Evolutionary conservation across 441 rosid species (phyloP).

Genomic region (Geranium incanum): DNA sequence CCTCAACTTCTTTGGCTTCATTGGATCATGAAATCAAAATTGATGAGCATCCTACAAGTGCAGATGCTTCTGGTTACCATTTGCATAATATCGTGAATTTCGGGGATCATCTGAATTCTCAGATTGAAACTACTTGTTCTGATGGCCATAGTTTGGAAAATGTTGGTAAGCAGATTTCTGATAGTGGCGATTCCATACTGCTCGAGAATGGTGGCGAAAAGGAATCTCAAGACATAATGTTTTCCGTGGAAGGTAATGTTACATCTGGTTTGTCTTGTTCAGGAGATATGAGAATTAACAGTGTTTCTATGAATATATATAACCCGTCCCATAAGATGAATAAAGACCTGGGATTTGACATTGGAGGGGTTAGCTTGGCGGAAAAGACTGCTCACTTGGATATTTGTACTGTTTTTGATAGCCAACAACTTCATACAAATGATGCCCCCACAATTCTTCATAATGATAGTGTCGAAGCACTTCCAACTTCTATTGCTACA

Average conservation of each 20-base stretch:
- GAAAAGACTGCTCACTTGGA: slow-evolving; percentile 29
- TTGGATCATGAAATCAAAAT: slow-evolving; percentile 1
- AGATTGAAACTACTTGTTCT: slow-evolving; percentile 4
- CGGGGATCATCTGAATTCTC: background rate
- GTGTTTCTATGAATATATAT: slow-evolving; percentile 25
- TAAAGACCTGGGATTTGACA: slow-evolving; percentile 18
- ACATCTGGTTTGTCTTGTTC: slow-evolving; percentile 27
- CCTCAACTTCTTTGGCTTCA: slow-evolving; percentile 2
- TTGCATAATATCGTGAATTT: background rate
- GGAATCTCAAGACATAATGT: slow-evolving; percentile 23
- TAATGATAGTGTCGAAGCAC: slow-evolving; percentile 25
- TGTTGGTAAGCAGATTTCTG: background rate
- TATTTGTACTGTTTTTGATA: slow-evolving; percentile 20
- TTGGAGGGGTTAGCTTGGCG: slow-evolving; percentile 19
- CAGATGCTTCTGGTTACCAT: background rate
- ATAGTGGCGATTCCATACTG: slow-evolving; percentile 11
- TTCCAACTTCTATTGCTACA: slow-evolving; percentile 17
- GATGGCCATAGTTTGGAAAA: background rate
- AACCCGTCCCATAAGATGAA: slow-evolving; percentile 16
- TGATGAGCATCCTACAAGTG: background rate
- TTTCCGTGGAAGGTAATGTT: slow-evolving; percentile 23
- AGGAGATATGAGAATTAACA: slow-evolving; percentile 27
- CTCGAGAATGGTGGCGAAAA: slow-evolving; percentile 23
- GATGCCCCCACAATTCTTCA: slow-evolving; percentile 23
- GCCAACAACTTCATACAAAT: slow-evolving; percentile 23